A percentile compares a stretch with the other conserved stretches of the same genome.
Evolutionary conservation across 805 yeast genomes (phyloP).

Genomic region (Wickerhamiella lipophila): DNA sequence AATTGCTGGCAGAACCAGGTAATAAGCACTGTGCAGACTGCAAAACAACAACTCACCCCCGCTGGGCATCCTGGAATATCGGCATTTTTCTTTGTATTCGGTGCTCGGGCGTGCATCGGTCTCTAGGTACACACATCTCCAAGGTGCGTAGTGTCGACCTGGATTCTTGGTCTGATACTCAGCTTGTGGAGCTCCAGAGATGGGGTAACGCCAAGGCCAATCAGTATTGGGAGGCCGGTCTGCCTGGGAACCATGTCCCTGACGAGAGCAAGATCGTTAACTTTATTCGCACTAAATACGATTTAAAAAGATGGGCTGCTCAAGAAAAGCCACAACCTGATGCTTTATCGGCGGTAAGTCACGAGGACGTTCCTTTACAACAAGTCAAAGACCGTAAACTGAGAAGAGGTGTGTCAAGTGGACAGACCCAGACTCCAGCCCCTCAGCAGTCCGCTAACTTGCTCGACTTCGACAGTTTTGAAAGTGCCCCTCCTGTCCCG

Average conservation of each 20-base stretch:
- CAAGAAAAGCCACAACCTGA: conserved; percentile 47
- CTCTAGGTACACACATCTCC: conserved; percentile 91
- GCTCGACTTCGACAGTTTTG: conserved; percentile 20
- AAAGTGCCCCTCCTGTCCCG: conserved; percentile 11
- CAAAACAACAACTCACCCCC: conserved; percentile 75
- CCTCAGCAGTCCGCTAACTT: background rate
- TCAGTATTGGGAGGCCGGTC: conserved; percentile 67
- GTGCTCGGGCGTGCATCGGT: conserved; percentile 91
- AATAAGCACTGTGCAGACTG: conserved; percentile 86
- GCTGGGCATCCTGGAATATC: conserved; percentile 96
- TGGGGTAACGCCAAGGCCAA: conserved; percentile 85
- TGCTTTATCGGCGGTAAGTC: conserved; percentile 23
- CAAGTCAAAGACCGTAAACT: background rate
- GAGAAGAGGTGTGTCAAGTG: background rate
- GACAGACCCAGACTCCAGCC: background rate
- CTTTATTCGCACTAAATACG: conserved; percentile 87
- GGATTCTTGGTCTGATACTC: conserved; percentile 95
- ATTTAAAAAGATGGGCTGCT: conserved; percentile 69
- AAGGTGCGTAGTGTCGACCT: conserved; percentile 87
- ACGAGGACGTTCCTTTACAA: conserved; percentile 13
- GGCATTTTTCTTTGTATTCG: conserved; percentile 84
- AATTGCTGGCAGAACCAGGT: conserved; percentile 60
- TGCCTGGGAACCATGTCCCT: conserved; percentile 61
- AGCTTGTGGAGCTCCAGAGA: conserved; percentile 61
- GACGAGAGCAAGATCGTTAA: conserved; percentile 76